These are phyloP conservation scores for Coniochaeta hoffmannii DNA, from an alignment of 2,329 filamentous ascomycete species.

Conservation along the genomic window DNA sequence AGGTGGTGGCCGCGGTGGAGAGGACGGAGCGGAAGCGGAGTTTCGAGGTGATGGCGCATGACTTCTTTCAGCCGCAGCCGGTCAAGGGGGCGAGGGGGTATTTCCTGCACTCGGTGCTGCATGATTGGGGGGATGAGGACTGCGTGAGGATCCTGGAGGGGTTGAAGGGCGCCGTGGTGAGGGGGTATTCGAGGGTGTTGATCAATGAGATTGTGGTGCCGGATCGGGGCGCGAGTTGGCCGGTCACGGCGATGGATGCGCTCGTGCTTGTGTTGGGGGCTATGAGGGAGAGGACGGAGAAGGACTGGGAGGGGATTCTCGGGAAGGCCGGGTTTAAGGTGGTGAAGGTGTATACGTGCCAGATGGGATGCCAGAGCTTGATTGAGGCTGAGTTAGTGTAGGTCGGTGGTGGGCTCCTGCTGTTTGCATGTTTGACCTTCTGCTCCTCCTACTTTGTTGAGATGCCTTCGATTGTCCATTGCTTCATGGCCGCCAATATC, in stretches of 20 bases:
- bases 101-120: conserved; percentile 27
- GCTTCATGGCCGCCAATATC: too few relatives aligned
- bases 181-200: conserved; percentile 21
- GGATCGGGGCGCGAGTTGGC: conserved; percentile 22
- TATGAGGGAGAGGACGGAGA: conserved; percentile 26
- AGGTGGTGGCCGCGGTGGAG: conserved; percentile 26
- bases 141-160: conserved; percentile 23
- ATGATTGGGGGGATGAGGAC: conserved; percentile 28
- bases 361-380: too few relatives aligned
- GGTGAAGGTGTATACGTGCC: too few relatives aligned
- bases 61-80: conserved; percentile 19
- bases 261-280: conserved; percentile 25
- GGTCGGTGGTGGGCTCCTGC: too few relatives aligned
- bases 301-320: conserved; percentile 20
- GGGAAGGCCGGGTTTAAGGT: too few relatives aligned
- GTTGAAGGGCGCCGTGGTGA: conserved; percentile 20
- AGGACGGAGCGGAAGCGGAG: conserved; percentile 18
- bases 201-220: conserved; percentile 26
- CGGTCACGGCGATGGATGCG: conserved; percentile 28
- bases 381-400: too few relatives aligned
- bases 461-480: too few relatives aligned
- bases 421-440: too few relatives aligned
- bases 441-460: too few relatives aligned
- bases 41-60: conserved; percentile 23
- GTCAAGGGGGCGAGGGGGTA: conserved; percentile 31